Conservation (phyloP, 83 land plant species). For the Larix sibirica region DNA sequence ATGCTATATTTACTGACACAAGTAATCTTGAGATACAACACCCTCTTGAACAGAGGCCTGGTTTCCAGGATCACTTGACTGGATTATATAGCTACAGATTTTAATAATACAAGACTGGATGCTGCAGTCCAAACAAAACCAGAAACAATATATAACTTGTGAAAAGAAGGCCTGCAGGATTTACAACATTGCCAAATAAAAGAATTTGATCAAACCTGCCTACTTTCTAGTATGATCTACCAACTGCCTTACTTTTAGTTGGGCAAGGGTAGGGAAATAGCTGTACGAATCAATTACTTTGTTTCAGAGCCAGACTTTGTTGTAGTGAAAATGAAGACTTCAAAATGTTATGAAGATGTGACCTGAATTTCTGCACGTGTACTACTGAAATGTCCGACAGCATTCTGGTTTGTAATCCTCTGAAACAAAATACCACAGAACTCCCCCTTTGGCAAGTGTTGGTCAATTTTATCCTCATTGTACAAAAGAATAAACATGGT, state of each 20-base stretch:
- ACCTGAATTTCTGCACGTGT: background rate
- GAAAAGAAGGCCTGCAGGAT: background rate
- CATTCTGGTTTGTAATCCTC: background rate
- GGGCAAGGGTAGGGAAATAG: background rate
- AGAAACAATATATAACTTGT: background rate
- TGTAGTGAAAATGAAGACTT: background rate
- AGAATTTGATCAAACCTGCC: background rate
- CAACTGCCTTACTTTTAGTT: background rate
- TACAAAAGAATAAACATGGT: background rate
- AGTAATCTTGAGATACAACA: background rate
- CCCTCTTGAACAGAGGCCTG: background rate
- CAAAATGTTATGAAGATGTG: background rate
- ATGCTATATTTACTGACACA: background rate
- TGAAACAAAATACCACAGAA: constrained; percentile 6
- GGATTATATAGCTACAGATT: background rate
- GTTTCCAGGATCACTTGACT: background rate
- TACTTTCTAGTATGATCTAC: background rate
- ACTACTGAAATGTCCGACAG: background rate
- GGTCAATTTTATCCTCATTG: background rate
- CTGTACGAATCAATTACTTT: background rate
- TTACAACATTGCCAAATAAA: background rate
- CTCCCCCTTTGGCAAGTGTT: background rate
- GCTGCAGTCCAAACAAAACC: background rate
- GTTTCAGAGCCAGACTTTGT: background rate
- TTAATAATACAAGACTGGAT: constrained; percentile 12